Base-by-base conservation (phyloP, 768 basidiomycete species). In the Tricholoma sp. region DNA sequence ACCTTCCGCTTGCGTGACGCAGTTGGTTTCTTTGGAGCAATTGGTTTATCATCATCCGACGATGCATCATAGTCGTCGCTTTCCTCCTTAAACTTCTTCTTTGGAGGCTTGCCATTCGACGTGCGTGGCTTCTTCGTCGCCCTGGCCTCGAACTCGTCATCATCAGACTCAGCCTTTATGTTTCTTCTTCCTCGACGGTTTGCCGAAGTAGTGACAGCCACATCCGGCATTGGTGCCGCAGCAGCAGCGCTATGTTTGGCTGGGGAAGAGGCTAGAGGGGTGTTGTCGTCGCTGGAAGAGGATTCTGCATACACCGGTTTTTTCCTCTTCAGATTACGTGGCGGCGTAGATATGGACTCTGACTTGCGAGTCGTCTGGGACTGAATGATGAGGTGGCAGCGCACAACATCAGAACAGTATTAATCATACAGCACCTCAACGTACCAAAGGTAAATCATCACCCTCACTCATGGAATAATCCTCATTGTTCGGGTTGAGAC, bases 251-350 rank as follows among this genome's bases (percentile, higher is more conserved):
- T 57, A 56, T 72, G 72, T 71, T 89, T 90, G 4, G 74, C 77
- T 18, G 87, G 88, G 37, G 89, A 88, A 24, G 88, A 86, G 50
- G 88, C 84, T 37, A 89, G 79, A 53, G 87, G 88, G 16, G 74
- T 75, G 55, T 90, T 88, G 61, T 91, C 86, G 47, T 89, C 88
- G 59, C 84, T 86, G 27, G 84, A 87, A 24, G 84, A 87, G 52
- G 84, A 80, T 57, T 81, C 80, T 19, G 75, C 76, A 58, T 78
- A 77, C 24, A 73, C 67, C 22, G 75, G 71, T 64, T 82, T 83
- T 74, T 85, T 86, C 66, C 86, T 83, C 73, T 91, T 91, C 59
- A 74, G 59, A 50, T 63, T 68, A 51, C 74, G 74, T 50, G 69
- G 64, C 50, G 71, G 68, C 19, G 71, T 70, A 19, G 67, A 65